Percentiles rank a stretch among this genome's conserved stretches.
phyloP scores from a whole-genome alignment of 352 stramenopile genomes.

The Phytophthora agathidicida region DNA sequence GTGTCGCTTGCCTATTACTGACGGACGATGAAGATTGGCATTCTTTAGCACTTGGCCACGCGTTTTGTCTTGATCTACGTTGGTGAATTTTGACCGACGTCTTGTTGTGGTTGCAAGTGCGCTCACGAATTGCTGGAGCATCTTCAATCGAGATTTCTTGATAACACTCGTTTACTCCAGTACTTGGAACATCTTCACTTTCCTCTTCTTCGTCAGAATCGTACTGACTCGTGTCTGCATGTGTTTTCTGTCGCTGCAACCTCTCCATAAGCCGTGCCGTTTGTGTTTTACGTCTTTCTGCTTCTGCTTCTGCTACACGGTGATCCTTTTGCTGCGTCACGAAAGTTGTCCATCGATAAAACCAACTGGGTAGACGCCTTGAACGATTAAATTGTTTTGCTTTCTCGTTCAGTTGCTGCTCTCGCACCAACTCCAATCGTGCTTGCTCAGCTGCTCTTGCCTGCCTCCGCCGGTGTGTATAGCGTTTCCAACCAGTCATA shows the following conservation, averaged over 20 bases:
- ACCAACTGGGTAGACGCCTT: conserved; percentile 49
- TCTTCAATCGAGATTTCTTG: not conserved
- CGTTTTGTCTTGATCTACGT: not conserved
- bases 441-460: conserved; percentile 16
- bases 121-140: not conserved
- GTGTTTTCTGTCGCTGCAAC: conserved; percentile 29
- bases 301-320: conserved; percentile 21
- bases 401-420: conserved; percentile 26
- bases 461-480: conserved; percentile 6
- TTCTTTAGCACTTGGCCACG: not conserved
- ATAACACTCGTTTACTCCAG: not conserved
- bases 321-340: conserved; percentile 36
- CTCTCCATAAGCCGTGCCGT: conserved; percentile 47
- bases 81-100: not conserved
- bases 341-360: conserved; percentile 52
- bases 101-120: not conserved
- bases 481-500: conserved; percentile 29
- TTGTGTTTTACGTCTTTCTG: conserved; percentile 40
- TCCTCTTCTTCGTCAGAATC: not conserved
- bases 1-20: not conserved
- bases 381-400: conserved; percentile 44
- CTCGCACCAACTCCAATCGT: conserved; percentile 16
- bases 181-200: not conserved
- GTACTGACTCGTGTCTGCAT: not conserved
- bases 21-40: not conserved